phyloP scores from a whole-genome alignment of 2,329 filamentous ascomycete species.

The Cordyceps fumosorosea region DNA sequence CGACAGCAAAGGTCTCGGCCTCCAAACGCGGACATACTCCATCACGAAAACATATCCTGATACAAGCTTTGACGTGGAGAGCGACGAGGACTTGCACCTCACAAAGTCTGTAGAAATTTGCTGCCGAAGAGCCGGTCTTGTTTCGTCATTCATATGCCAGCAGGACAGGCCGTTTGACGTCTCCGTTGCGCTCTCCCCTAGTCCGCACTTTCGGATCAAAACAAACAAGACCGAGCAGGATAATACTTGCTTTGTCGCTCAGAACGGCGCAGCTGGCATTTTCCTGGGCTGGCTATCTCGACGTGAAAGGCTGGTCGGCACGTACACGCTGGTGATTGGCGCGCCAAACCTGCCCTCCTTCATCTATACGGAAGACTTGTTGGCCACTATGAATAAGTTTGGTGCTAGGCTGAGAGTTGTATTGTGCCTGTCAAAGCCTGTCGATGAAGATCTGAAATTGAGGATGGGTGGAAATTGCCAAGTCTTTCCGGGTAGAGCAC shows the following conservation, averaged over 20 bases:
- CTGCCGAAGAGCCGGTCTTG: neutral
- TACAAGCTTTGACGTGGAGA: neutral
- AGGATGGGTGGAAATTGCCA: neutral
- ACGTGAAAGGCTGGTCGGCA: neutral
- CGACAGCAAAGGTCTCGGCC: neutral
- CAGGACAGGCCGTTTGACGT: neutral
- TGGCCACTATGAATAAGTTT: neutral
- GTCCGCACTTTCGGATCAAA: neutral
- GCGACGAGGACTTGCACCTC: neutral
- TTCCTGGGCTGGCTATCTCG: constrained; percentile 2
- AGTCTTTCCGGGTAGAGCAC: neutral
- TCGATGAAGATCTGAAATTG: neutral
- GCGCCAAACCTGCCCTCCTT: neutral
- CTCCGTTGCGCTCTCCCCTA: neutral
- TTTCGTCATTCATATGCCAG: neutral
- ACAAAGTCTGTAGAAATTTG: constrained; percentile 1
- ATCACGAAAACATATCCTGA: neutral
- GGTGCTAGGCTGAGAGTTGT: neutral
- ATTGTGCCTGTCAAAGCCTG: neutral
- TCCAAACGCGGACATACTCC: neutral
- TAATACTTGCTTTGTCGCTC: neutral
- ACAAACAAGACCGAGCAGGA: neutral
- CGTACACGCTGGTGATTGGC: neutral
- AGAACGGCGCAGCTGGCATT: neutral
- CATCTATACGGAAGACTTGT: neutral